Conservation (phyloP, 768 basidiomycete genomes). For the Lyophyllum decastes region DNA sequence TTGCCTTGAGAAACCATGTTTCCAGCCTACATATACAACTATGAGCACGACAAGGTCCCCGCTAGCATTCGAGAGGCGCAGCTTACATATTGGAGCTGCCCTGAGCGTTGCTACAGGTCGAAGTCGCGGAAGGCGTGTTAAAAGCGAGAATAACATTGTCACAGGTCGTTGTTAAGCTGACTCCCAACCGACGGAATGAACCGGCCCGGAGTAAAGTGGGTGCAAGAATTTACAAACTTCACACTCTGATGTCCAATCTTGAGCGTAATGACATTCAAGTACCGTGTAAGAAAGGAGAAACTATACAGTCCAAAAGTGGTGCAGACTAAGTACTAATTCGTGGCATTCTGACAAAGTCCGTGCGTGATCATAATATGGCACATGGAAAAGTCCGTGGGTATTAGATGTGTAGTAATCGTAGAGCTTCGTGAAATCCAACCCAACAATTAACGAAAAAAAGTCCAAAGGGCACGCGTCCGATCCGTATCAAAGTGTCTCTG, state of each 20-base stretch:
- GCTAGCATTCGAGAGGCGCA: not conserved
- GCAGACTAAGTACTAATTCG: too few species aligned
- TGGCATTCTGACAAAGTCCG: not conserved
- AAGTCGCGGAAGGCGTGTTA: not conserved
- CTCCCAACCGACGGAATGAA: too few species aligned
- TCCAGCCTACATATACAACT: not conserved
- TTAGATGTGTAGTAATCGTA: too few species aligned
- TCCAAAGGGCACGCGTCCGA: not conserved
- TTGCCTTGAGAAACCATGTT: not conserved
- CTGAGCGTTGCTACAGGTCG: not conserved
- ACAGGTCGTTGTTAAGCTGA: too few species aligned
- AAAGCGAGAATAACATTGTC: not conserved
- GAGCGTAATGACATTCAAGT: too few species aligned
- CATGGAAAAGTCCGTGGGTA: not conserved
- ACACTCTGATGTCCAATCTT: too few species aligned
- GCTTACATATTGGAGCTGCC: not conserved
- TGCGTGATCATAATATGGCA: not conserved
- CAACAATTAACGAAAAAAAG: not conserved
- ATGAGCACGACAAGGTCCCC: not conserved
- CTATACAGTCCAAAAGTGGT: too few species aligned
- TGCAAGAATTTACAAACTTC: too few species aligned
- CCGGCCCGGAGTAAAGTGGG: too few species aligned
- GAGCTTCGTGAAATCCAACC: not conserved
- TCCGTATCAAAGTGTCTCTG: not conserved
- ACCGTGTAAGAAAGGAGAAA: too few species aligned